Base-by-base conservation (phyloP, 1,139 yeast genomes). In the Lodderomyces elongisporus region DNA sequence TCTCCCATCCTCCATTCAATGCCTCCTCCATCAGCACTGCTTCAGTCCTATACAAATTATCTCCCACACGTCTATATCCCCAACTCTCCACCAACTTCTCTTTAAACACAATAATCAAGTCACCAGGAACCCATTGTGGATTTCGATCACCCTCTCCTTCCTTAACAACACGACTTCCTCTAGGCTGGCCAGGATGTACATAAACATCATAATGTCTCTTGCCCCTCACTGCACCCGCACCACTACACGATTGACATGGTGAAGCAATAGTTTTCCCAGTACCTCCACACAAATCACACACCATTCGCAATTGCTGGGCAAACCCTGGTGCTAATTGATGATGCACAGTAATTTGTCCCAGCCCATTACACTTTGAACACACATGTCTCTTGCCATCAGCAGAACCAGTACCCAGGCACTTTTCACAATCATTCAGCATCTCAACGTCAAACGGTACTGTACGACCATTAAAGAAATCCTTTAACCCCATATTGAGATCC, bases 241-340 rank as follows among this genome's bases (percentile, higher is more conserved):
- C 98, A 6, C 66, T 58, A 58, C 98, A 91, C 18, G 54, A 59
- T 15, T 63, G 54, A 64, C 98, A 91, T 28, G 72, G 70, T 43
- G 79, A 64, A 32, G 71, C 63, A 31, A 87, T 79, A 9, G 68
- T 60, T 36, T 74, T 65, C 8, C 98, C 98, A 34, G 67, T 63
- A 24, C 98, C 98, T 13, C 66, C 62, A 66, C 98, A 91, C 36
- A 62, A 63, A 38, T 83, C 88, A 68, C 98, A 91, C 10, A 70
- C 70, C 33, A 79, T 73, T 52, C 85, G 89, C 46, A 88, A 70
- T 42, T 83, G 85, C 56, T 89, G 97, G 41, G 85, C 65, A 87
- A 91, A 85, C 5, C 91, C 91, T 7, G 94, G 95, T 0, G 87
- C 96, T 43, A 91, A 59, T 55, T 88, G 95, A 42, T 83, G 70